Conservation (phyloP, 106 monocot genomes). For the Platanthera guangdongensis region DNA sequence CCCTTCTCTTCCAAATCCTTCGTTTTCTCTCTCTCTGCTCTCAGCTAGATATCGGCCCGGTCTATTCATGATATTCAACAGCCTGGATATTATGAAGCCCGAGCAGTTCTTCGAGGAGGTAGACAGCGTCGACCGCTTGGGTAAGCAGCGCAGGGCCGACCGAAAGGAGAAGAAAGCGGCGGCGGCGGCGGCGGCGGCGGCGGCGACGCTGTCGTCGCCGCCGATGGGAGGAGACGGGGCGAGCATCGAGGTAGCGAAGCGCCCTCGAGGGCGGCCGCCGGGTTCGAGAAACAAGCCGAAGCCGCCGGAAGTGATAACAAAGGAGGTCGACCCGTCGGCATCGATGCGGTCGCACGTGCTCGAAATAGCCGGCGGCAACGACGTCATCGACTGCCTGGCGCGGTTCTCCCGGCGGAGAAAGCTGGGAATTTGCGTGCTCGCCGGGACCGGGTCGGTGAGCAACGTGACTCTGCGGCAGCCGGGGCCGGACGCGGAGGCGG, state of each 20-base stretch:
- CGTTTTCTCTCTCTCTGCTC: no score
- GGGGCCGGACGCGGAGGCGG: not conserved
- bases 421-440: slow-evolving; percentile 40
- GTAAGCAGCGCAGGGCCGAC: not conserved
- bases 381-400: slow-evolving; percentile 24
- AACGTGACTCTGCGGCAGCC: slow-evolving; percentile 29
- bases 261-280: slow-evolving; percentile 35
- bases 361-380: slow-evolving; percentile 32
- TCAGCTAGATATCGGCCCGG: no score
- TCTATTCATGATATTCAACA: slow-evolving; percentile 2
- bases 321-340: slow-evolving; percentile 8
- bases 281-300: slow-evolving; percentile 52
- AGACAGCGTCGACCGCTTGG: not conserved
- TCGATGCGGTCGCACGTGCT: slow-evolving; percentile 34
- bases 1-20: no score
- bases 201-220: not conserved
- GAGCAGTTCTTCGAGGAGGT: not conserved
- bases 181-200: not conserved
- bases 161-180: not conserved
- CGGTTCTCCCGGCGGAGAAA: slow-evolving; percentile 27
- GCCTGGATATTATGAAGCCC: not conserved
- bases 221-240: slow-evolving; percentile 15
- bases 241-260: slow-evolving; percentile 27
- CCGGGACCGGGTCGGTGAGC: slow-evolving; percentile 29
- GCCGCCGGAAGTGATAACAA: slow-evolving; percentile 27